Evolutionary conservation across 2,329 filamentous ascomycete genomes (phyloP).

Genomic region (Scopulariopsis brevicaulis): DNA sequence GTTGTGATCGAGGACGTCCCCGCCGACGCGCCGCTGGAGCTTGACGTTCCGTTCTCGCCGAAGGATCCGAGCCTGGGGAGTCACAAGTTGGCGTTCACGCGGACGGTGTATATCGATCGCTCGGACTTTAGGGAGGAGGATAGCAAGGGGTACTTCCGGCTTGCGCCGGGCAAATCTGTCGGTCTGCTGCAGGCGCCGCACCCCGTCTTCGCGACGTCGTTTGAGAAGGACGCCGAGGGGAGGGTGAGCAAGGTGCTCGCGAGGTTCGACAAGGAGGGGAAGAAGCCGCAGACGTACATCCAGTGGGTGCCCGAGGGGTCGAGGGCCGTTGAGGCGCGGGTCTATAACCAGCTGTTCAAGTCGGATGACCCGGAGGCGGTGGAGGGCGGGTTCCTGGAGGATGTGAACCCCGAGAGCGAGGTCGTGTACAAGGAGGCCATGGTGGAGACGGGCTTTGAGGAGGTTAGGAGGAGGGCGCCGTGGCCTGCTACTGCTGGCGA

Average conservation of each 20-base stretch:
- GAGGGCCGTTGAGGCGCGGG: slow-evolving; percentile 59
- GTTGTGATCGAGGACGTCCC: slow-evolving; percentile 72
- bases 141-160: slow-evolving; percentile 66
- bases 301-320: slow-evolving; percentile 74
- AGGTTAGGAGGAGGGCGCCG: slow-evolving; percentile 60
- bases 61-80: slow-evolving; percentile 62
- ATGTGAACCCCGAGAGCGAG: slow-evolving; percentile 78
- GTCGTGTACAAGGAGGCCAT: slow-evolving; percentile 67
- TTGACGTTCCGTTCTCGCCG: slow-evolving; percentile 70
- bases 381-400: slow-evolving; percentile 69
- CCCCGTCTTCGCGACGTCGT: slow-evolving; percentile 59
- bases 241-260: slow-evolving; percentile 54
- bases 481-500: slow-evolving; percentile 67
- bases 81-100: slow-evolving; percentile 54
- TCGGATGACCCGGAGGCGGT: slow-evolving; percentile 70
- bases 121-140: slow-evolving; percentile 69
- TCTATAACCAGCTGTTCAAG: slow-evolving; percentile 78
- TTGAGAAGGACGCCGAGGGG: slow-evolving; percentile 54
- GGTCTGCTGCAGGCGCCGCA: slow-evolving; percentile 63
- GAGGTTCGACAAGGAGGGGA: slow-evolving; percentile 55
- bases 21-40: slow-evolving; percentile 47
- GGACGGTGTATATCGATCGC: slow-evolving; percentile 75
- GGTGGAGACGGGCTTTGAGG: slow-evolving; percentile 73
- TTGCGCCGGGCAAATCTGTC: slow-evolving; percentile 67
- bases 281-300: slow-evolving; percentile 71